phyloP scores from a whole-genome alignment of 2,329 filamentous ascomycete genomes.

The Helicocarpus griseus region DNA sequence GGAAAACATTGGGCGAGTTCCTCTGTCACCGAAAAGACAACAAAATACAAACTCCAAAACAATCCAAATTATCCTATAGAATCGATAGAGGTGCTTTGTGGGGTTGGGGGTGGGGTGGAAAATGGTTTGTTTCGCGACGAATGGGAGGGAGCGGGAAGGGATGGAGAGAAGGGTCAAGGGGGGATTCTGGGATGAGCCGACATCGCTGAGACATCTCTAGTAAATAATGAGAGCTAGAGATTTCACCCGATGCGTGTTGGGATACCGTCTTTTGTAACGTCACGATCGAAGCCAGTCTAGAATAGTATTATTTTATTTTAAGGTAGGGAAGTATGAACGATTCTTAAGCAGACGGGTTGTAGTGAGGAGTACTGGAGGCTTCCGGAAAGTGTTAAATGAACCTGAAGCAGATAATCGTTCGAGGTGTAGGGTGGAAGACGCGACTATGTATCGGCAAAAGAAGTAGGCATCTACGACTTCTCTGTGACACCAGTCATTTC shows the following conservation, averaged over 20 bases:
- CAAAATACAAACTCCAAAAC: not conserved
- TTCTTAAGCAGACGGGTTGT: too few species aligned
- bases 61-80: too few species aligned
- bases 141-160: too few species aligned
- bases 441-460: not conserved
- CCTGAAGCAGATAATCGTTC: not conserved
- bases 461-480: conserved; percentile 18
- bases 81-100: too few species aligned
- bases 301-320: not conserved
- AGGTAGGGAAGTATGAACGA: not conserved
- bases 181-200: not conserved
- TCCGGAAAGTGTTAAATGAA: too few species aligned
- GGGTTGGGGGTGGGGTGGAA: too few species aligned
- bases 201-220: not conserved
- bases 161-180: not conserved
- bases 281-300: not conserved
- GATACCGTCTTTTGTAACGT: not conserved
- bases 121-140: too few species aligned
- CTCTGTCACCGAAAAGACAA: not conserved
- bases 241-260: not conserved
- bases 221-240: not conserved
- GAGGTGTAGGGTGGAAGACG: not conserved
- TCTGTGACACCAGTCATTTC: conserved; percentile 26
- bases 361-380: too few species aligned
- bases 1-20: not conserved